Base-by-base conservation (phyloP, 140 eudicot genomes). In the Cichorium intybus region DNA sequence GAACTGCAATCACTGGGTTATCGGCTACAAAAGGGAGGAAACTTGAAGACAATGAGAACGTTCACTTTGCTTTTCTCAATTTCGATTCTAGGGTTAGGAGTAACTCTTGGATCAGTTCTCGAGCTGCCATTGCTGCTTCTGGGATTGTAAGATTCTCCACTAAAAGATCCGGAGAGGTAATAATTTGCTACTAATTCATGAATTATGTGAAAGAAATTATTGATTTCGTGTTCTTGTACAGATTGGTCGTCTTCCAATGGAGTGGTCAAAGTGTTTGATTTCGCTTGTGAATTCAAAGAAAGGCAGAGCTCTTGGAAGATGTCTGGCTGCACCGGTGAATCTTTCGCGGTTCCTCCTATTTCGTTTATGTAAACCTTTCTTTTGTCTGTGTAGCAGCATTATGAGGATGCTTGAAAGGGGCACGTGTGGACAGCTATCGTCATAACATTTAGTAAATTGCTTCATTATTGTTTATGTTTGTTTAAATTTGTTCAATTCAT, bases 211-310 rank as follows among this genome's bases (percentile, higher is more conserved):
- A 16, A 0, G 11, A 10, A 28, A 18, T 29, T 64, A 17, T 46
- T 35, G 12, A 55, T 27, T n/a, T 54, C n/a, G 18, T 49, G 27
- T 27, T 46, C 18, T 16, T 12, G 37, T 26, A 41, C 15, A 89
- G 96, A 76, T 89, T 73, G 97, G 95, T 1, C 79, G 97, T 23
- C 81, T 89, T 63, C 95, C 97, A 10, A 82, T 82, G 90, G 95
- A 85, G 57, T 85, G 97, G 97, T 74, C 86, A n/a, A 89, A 89
- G 41, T 89, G 95, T 66, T 81, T 85, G 28, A 79, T 76, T 80
- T 95, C 95, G 15, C 97, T 89, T 59, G 97, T 89, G 22, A 85
- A 74, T 71, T 89, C 95, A 14, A 52, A 67, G 3, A 89, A 85
- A 71, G 97, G 82, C 45, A 89, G 83, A 45, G 83, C 85, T 63